phyloP scores from a whole-genome alignment of 2,329 filamentous ascomycete species.

The Cladosporium colombiae region DNA sequence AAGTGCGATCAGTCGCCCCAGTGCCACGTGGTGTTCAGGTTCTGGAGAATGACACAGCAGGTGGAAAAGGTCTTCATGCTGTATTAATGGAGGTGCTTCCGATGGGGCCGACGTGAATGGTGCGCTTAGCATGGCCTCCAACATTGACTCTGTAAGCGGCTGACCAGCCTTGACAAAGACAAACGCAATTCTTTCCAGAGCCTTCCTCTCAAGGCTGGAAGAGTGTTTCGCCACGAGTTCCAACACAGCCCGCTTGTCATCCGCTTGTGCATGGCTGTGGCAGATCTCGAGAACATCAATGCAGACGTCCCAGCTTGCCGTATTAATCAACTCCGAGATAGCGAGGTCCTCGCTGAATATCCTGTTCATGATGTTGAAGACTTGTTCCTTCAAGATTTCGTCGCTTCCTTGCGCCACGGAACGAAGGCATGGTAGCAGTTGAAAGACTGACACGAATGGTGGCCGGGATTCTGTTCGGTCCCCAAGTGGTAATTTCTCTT shows the following conservation, averaged over 20 bases:
- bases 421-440: slow-evolving; percentile 22
- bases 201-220: slow-evolving; percentile 26
- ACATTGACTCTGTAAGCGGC: slow-evolving; percentile 27
- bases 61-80: slow-evolving; percentile 13
- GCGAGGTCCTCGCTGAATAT: slow-evolving; percentile 50
- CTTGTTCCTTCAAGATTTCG: slow-evolving; percentile 22
- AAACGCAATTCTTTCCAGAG: slow-evolving; percentile 27
- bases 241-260: slow-evolving; percentile 2
- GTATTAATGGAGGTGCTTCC: slow-evolving; percentile 13
- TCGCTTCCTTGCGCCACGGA: slow-evolving; percentile 18
- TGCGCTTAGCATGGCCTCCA: slow-evolving; percentile 22
- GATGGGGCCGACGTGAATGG: slow-evolving; percentile 3
- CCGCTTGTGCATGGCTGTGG: slow-evolving; percentile 47
- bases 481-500: slow-evolving; percentile 27
- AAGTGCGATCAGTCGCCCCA: slow-evolving; percentile 1
- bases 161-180: slow-evolving; percentile 28
- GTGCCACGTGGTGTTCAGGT: slow-evolving; percentile 7
- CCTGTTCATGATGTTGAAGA: slow-evolving; percentile 34
- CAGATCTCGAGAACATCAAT: slow-evolving; percentile 68
- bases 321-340: slow-evolving; percentile 37
- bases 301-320: slow-evolving; percentile 61
- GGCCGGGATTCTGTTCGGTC: slow-evolving; percentile 10
- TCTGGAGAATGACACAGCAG: slow-evolving; percentile 3
- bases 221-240: slow-evolving; percentile 11
- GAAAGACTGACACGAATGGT: slow-evolving; percentile 17